A percentile compares a stretch with the other conserved stretches of the same genome.
phyloP scores from a whole-genome alignment of 352 stramenopile species.

The Phytophthora parvispora region DNA sequence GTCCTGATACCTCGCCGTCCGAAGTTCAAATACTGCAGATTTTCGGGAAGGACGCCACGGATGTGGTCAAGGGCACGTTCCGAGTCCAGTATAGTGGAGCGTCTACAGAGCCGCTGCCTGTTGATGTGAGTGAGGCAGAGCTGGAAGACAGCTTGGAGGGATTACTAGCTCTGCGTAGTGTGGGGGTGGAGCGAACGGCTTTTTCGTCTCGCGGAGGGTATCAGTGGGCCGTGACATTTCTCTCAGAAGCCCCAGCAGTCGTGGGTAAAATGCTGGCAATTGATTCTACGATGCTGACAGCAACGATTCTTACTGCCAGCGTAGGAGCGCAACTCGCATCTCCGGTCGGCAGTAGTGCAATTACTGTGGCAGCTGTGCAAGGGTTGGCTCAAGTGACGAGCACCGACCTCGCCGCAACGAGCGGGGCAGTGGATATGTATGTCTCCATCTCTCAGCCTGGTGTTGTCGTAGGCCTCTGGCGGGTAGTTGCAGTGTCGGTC shows the following conservation, averaged over 20 bases:
- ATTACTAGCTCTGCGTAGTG: conserved; percentile 66
- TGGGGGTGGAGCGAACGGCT: conserved; percentile 81
- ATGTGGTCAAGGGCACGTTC: conserved; percentile 79
- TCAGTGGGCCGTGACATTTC: conserved; percentile 85
- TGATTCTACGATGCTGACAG: conserved; percentile 42
- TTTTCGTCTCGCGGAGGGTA: conserved; percentile 54
- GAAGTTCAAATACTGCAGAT: conserved; percentile 85
- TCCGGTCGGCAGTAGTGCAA: conserved; percentile 50
- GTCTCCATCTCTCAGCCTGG: conserved; percentile 49
- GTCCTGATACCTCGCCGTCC: conserved; percentile 35
- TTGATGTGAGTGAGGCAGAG: conserved; percentile 65
- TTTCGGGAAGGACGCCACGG: conserved; percentile 39
- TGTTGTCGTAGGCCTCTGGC: conserved; percentile 51
- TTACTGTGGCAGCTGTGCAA: conserved; percentile 45
- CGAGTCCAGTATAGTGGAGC: conserved; percentile 67
- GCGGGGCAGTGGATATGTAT: conserved; percentile 64
- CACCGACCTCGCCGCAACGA: conserved; percentile 40
- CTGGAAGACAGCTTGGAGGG: conserved; percentile 72
- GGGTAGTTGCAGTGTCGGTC: conserved; percentile 48
- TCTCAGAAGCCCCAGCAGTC: conserved; percentile 58
- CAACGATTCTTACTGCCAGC: conserved; percentile 34
- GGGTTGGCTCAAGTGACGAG: conserved; percentile 46
- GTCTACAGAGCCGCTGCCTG: conserved; percentile 62
- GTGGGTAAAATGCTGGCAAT: conserved; percentile 57
- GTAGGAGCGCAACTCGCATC: conserved; percentile 54